A percentile compares a stretch with the other conserved stretches of the same genome.
These are phyloP conservation scores for Pleurotus ostreatus DNA, from an alignment of 768 basidiomycete genomes.

Conservation along the genomic window DNA sequence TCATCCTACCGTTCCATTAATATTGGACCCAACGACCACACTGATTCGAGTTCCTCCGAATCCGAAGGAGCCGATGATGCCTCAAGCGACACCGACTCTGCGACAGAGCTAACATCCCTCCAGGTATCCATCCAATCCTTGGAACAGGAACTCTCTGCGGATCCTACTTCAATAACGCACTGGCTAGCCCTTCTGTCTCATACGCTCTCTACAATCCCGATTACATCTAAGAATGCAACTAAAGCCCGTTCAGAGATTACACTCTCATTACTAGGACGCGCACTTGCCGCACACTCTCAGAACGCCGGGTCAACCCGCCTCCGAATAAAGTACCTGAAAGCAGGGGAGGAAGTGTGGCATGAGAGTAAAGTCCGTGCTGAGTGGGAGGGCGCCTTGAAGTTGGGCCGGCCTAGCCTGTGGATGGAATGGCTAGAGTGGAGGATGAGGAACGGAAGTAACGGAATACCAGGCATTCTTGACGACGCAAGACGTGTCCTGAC, in stretches of 20 bases:
- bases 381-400: constrained; percentile 64
- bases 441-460: constrained; percentile 42
- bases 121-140: constrained; percentile 57
- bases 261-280: constrained; percentile 61
- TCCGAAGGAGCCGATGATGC: constrained; percentile 23
- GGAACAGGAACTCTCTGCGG: constrained; percentile 45
- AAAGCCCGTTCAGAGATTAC: constrained; percentile 70
- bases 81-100: constrained; percentile 15
- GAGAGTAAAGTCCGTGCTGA: constrained; percentile 49
- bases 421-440: constrained; percentile 82
- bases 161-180: constrained; percentile 48
- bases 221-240: constrained; percentile 62
- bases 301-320: constrained; percentile 49
- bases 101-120: constrained; percentile 41
- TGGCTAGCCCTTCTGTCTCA: constrained; percentile 68
- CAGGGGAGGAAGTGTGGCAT: constrained; percentile 72
- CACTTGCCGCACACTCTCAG: constrained; percentile 49
- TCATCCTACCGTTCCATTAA: constrained; percentile 52
- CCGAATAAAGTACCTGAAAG: constrained; percentile 60
- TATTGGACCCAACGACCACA: constrained; percentile 18
- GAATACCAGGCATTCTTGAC: constrained; percentile 49
- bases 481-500: constrained; percentile 46
- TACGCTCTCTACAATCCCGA: constrained; percentile 58
- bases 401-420: constrained; percentile 57
- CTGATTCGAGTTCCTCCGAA: constrained; percentile 28